These are phyloP conservation scores for Colletotrichum godetiae DNA, from an alignment of 2,329 filamentous ascomycete genomes.

Conservation along the genomic window DNA sequence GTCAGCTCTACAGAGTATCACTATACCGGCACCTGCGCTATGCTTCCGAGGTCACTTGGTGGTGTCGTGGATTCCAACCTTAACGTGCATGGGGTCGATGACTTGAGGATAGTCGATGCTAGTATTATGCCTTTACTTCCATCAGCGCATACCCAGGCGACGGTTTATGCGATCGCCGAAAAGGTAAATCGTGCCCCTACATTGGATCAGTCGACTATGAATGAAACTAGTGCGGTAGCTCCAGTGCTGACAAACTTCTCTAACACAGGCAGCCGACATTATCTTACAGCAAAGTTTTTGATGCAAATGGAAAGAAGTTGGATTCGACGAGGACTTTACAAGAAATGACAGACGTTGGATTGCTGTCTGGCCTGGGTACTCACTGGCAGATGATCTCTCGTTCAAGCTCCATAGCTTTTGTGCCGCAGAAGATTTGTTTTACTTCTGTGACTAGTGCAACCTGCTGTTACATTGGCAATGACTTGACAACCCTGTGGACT, in stretches of 20 bases:
- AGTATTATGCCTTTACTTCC: conserved; percentile 37
- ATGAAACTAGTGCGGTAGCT: background rate
- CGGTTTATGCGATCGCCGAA: conserved; percentile 36
- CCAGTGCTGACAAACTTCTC: background rate
- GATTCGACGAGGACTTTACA: too few species aligned
- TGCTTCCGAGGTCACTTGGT: conserved; percentile 40
- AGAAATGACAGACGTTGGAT: background rate
- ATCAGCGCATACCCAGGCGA: conserved; percentile 35
- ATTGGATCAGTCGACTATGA: accelerated
- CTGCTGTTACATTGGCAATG: background rate
- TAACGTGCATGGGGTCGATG: conserved; percentile 41
- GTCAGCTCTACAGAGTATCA: conserved; percentile 32
- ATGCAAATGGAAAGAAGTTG: background rate
- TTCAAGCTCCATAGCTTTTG: background rate
- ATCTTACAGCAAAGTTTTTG: background rate
- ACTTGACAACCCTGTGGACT: background rate
- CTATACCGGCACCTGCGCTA: conserved; percentile 42
- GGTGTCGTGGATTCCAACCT: conserved; percentile 43
- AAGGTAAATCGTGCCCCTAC: conserved; percentile 7
- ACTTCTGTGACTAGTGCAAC: background rate
- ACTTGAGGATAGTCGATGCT: conserved; percentile 36
- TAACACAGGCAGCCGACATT: background rate
- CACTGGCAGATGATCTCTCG: background rate
- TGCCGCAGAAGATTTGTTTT: background rate
- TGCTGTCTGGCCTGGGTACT: background rate